phyloP scores from a whole-genome alignment of 352 stramenopile species.

The Globisporangium carolinianum region DNA sequence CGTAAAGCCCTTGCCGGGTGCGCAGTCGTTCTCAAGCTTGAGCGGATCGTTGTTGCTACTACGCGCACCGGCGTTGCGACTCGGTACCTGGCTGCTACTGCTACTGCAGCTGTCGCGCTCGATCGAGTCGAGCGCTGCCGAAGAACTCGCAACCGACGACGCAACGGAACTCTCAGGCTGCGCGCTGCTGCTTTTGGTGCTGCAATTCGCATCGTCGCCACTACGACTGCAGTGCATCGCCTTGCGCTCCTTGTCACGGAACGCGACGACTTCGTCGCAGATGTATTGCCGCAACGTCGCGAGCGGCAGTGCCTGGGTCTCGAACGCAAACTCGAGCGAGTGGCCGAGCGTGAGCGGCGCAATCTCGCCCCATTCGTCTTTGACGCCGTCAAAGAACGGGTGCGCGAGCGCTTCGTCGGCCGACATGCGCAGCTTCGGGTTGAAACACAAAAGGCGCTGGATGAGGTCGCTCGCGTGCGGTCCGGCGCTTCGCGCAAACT shows the following conservation, averaged over 20 bases:
- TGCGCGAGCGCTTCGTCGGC: slow-evolving; percentile 85
- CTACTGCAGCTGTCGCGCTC: too few species aligned
- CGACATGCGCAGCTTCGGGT: slow-evolving; percentile 87
- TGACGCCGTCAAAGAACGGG: slow-evolving; percentile 85
- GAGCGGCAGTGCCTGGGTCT: slow-evolving; percentile 65
- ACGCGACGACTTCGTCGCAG: slow-evolving; percentile 67
- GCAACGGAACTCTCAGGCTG: too few species aligned
- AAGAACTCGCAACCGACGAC: too few species aligned
- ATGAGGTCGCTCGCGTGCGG: slow-evolving; percentile 74
- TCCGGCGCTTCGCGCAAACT: slow-evolving; percentile 34
- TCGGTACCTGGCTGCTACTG: not conserved
- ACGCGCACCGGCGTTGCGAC: not conserved
- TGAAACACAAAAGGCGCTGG: slow-evolving; percentile 85
- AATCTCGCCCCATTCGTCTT: slow-evolving; percentile 85
- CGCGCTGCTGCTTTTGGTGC: slow-evolving; percentile 16
- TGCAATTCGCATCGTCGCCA: not conserved
- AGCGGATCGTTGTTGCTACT: slow-evolving; percentile 5
- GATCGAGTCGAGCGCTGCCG: slow-evolving; percentile 10
- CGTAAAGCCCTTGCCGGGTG: slow-evolving; percentile 53
- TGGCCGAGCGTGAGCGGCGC: slow-evolving; percentile 44
- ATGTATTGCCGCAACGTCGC: slow-evolving; percentile 71
- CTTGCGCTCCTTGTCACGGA: slow-evolving; percentile 27
- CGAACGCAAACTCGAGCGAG: slow-evolving; percentile 81
- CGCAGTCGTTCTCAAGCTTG: slow-evolving; percentile 53
- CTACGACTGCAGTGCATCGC: not conserved